Evolutionary conservation across 208 protist species (phyloP).

Genomic region (Porcisia hertigi): DNA sequence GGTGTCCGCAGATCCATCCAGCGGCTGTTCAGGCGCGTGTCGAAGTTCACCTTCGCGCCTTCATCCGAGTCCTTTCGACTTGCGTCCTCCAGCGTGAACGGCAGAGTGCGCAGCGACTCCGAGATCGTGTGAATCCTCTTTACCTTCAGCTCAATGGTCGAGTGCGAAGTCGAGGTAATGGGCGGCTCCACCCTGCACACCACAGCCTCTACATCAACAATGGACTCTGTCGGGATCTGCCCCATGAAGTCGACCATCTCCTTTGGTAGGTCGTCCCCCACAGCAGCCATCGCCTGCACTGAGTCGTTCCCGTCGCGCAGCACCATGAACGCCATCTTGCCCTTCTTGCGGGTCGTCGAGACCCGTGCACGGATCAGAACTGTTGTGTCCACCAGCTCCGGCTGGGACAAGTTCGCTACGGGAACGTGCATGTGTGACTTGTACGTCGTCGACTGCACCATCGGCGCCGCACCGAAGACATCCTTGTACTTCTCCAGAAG

Average conservation of each 20-base stretch:
- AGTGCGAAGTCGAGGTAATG: constrained; percentile 80
- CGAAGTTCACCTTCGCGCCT: constrained; percentile 85
- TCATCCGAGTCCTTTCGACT: constrained; percentile 68
- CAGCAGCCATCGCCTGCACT: constrained; percentile 87
- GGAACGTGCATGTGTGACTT: constrained; percentile 44
- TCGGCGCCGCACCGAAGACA: constrained; percentile 66
- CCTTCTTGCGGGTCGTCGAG: constrained; percentile 89
- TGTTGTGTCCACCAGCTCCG: constrained; percentile 37
- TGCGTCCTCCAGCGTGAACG: constrained; percentile 94
- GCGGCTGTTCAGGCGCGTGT: constrained; percentile 97
- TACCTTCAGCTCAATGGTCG: constrained; percentile 82
- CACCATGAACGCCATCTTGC: constrained; percentile 92
- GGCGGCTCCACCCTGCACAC: constrained; percentile 72
- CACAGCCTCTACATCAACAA: constrained; percentile 83
- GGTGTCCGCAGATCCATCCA: constrained; percentile 97
- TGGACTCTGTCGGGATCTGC: constrained; percentile 85
- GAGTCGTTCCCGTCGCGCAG: constrained; percentile 79
- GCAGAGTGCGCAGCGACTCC: constrained; percentile 85
- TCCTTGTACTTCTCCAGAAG: constrained; percentile 78
- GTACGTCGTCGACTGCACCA: constrained; percentile 86
- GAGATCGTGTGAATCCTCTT: constrained; percentile 80
- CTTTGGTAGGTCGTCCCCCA: constrained; percentile 71
- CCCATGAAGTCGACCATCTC: constrained; percentile 92
- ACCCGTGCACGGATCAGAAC: constrained; percentile 86
- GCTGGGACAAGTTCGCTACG: constrained; percentile 50